phyloP scores from a whole-genome alignment of 345 rosid species.

The Nasturtium officinale region DNA sequence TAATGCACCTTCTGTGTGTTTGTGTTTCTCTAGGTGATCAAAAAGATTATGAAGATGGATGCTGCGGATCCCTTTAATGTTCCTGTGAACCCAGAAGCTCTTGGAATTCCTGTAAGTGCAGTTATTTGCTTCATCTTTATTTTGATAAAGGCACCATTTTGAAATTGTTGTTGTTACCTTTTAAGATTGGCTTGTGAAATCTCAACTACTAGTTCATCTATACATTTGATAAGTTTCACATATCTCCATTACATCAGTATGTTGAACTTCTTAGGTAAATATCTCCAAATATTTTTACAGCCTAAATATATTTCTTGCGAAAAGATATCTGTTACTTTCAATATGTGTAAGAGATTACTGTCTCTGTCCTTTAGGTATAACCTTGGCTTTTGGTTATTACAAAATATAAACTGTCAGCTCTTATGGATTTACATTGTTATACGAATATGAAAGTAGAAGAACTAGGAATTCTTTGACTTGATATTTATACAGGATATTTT shows the following conservation, averaged over 20 bases:
- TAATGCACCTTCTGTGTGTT: neutral
- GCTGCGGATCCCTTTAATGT: conserved; percentile 91
- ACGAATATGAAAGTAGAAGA: neutral
- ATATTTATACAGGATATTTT: neutral
- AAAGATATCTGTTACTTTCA: too few relatives aligned
- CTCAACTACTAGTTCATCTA: neutral
- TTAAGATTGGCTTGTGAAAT: neutral
- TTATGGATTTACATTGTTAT: neutral
- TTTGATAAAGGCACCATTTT: neutral
- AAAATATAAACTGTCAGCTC: neutral
- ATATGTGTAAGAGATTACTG: too few relatives aligned
- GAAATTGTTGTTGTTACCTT: neutral
- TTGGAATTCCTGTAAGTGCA: conserved; percentile 93
- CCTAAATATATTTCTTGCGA: too few relatives aligned
- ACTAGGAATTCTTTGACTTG: neutral
- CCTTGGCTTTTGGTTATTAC: neutral
- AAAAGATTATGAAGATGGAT: conserved; percentile 98
- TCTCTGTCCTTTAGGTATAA: neutral
- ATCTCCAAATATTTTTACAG: neutral
- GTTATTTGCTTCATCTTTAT: neutral
- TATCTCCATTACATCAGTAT: neutral
- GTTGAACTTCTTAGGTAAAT: conserved; percentile 3
- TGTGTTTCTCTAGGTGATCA: conserved; percentile 56
- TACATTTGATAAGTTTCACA: neutral
- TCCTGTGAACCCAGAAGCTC: conserved; percentile 94